Percentiles rank a stretch among this genome's conserved stretches.
phyloP scores from a whole-genome alignment of 257 asterid species.

The Nicotiana knightiana region DNA sequence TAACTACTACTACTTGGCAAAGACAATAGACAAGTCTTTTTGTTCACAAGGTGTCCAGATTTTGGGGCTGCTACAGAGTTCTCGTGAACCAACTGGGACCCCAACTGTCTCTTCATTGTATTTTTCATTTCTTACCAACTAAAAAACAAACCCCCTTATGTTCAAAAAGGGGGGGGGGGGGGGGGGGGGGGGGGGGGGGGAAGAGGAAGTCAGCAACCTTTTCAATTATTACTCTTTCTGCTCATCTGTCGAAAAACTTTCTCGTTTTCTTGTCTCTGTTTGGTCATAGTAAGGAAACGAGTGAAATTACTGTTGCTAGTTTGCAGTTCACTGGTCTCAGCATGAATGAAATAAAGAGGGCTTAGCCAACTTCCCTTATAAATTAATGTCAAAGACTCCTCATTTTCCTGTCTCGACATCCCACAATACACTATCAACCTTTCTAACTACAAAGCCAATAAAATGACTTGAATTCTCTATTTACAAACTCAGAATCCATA shows the following conservation, averaged over 20 bases:
- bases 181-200: background rate
- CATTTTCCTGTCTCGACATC: background rate
- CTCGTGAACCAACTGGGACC: constrained; percentile 34
- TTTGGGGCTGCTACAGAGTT: constrained; percentile 13
- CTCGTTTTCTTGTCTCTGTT: constrained; percentile 10
- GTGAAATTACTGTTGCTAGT: constrained; percentile 4
- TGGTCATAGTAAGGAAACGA: background rate
- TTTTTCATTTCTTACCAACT: constrained; percentile 15
- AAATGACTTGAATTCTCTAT: background rate
- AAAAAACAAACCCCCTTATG: background rate
- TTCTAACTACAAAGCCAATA: background rate
- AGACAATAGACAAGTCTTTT: background rate
- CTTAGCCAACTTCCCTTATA: constrained; percentile 5
- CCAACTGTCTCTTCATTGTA: constrained; percentile 1
- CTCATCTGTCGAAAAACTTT: constrained; percentile 5
- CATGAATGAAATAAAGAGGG: constrained; percentile 8
- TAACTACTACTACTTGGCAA: background rate
- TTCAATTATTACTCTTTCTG: background rate
- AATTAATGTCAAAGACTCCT: background rate
- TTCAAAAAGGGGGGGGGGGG: background rate
- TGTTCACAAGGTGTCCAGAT: background rate
- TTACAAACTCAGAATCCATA: background rate
- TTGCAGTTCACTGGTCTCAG: constrained; percentile 10
- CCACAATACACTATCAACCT: background rate
- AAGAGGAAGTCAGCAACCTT: background rate